These are phyloP conservation scores for Aspergillus alliaceus DNA, from an alignment of 2,329 filamentous ascomycete species.

Conservation along the genomic window DNA sequence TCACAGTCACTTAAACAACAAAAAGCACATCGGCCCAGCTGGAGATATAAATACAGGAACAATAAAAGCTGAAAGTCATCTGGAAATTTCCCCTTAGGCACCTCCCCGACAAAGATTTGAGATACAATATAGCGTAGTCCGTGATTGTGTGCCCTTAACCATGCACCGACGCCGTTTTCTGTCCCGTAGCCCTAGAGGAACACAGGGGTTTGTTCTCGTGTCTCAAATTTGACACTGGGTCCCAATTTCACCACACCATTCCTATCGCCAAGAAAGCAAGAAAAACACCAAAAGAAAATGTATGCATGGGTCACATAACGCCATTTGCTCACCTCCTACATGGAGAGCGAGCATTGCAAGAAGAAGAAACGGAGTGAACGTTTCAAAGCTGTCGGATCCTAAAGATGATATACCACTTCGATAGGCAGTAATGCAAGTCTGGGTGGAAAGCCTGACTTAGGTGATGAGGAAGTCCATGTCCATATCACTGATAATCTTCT, in stretches of 20 bases:
- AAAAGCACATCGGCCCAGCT: neutral
- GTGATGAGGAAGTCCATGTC: constrained; percentile 63
- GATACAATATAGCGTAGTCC: neutral
- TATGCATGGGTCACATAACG: constrained; percentile 8
- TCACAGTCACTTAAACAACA: neutral
- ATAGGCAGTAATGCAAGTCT: constrained; percentile 1
- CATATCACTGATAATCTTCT: constrained; percentile 58
- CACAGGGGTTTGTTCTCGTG: neutral
- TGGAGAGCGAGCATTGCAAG: neutral
- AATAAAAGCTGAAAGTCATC: neutral
- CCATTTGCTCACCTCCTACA: neutral
- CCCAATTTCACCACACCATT: neutral
- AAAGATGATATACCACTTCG: neutral
- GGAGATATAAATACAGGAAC: constrained; percentile 7
- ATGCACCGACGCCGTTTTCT: neutral
- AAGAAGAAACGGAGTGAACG: neutral
- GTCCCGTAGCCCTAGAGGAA: neutral
- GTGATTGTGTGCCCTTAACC: neutral
- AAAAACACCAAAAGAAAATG: constrained; percentile 7
- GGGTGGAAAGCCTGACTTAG: constrained; percentile 31
- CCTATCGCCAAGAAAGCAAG: constrained; percentile 8
- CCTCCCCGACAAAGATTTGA: neutral
- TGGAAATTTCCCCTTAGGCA: neutral
- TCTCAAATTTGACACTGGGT: neutral
- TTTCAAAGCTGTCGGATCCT: neutral